These are phyloP conservation scores for Nicotiana rustica DNA, from an alignment of 305 asterid genomes.

Conservation along the genomic window DNA sequence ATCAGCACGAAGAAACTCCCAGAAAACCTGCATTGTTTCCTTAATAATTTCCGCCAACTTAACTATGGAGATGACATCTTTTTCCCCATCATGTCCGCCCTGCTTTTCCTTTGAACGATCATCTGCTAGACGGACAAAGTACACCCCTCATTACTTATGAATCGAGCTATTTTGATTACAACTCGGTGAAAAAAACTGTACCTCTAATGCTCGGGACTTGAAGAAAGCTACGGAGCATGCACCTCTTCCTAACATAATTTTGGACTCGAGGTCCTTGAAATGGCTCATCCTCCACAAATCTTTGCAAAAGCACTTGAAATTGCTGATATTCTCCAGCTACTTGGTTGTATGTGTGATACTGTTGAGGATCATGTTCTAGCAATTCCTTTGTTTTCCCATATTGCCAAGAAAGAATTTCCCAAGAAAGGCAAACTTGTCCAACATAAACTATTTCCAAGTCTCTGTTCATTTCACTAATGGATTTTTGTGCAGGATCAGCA, in stretches of 20 bases:
- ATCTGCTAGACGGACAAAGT: conserved; percentile 51
- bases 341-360: conserved; percentile 62
- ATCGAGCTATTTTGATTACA: background rate
- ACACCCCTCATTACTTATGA: background rate
- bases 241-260: conserved; percentile 60
- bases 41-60: conserved; percentile 48
- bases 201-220: conserved; percentile 83
- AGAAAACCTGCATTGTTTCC: conserved; percentile 67
- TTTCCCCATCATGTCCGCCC: conserved; percentile 50
- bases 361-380: conserved; percentile 47
- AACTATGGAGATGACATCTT: conserved; percentile 55
- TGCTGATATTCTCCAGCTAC: conserved; percentile 76
- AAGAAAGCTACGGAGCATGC: conserved; percentile 64
- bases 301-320: conserved; percentile 78
- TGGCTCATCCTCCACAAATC: conserved; percentile 81
- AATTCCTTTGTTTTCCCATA: conserved; percentile 58
- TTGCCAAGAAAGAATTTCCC: conserved; percentile 84
- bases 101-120: conserved; percentile 61
- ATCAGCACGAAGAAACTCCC: conserved; percentile 68
- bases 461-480: conserved; percentile 54
- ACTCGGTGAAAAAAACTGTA: conserved; percentile 24
- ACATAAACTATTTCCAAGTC: conserved; percentile 79
- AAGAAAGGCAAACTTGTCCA: conserved; percentile 82
- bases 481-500: conserved; percentile 71
- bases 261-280: conserved; percentile 74